Percentiles rank a stretch among this genome's conserved stretches.
Evolutionary conservation across 345 rosid genomes (phyloP).

Genomic region (Camelina laxa): DNA sequence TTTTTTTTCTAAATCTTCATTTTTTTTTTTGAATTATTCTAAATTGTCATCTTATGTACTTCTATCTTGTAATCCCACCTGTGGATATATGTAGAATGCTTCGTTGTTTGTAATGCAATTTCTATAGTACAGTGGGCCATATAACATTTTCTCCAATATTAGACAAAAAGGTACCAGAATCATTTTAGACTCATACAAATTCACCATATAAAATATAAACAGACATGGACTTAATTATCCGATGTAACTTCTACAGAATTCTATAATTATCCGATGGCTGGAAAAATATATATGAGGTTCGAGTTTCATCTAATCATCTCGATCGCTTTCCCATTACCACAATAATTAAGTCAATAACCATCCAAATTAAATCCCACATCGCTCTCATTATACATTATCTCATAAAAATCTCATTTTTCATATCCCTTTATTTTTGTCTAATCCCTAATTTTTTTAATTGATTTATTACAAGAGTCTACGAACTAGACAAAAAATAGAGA

Average conservation of each 20-base stretch:
- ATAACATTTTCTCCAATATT: too few relatives aligned
- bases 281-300: background rate
- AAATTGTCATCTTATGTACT: background rate
- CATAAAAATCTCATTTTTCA: background rate
- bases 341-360: background rate
- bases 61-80: too few relatives aligned
- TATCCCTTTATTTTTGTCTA: background rate
- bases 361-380: slow-evolving; percentile 12
- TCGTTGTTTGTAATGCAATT: too few relatives aligned
- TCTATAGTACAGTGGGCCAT: too few relatives aligned
- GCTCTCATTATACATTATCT: background rate
- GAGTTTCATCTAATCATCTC: slow-evolving; percentile 5
- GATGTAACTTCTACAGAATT: background rate
- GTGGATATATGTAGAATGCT: too few relatives aligned
- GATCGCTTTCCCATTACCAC: slow-evolving; percentile 5
- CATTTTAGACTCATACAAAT: background rate
- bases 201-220: background rate
- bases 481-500: background rate
- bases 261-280: background rate
- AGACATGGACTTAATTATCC: background rate
- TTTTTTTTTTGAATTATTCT: too few relatives aligned
- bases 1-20: background rate
- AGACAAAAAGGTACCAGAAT: background rate
- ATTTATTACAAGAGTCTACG: background rate
- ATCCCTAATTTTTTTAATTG: background rate